These are phyloP conservation scores for Cynanchum wilfordii DNA, from an alignment of 257 asterid species.

Conservation along the genomic window DNA sequence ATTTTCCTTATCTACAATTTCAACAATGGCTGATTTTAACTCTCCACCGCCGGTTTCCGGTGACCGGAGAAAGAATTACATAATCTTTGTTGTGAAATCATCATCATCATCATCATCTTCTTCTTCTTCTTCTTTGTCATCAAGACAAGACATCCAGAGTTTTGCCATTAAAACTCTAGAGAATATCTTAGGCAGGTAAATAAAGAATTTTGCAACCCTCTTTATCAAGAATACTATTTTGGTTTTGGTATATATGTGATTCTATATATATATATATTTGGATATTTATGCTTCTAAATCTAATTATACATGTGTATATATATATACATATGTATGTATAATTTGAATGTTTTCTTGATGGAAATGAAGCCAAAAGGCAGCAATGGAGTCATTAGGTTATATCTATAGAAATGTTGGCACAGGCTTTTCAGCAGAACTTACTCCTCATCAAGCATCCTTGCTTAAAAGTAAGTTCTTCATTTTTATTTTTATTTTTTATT, in stretches of 20 bases:
- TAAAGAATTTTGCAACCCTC: no score
- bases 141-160: neutral
- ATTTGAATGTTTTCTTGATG: neutral
- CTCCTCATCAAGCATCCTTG: conserved; percentile 2
- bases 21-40: neutral
- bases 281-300: neutral
- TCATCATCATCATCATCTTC: neutral
- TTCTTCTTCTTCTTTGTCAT: no score
- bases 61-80: neutral
- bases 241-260: no score
- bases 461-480: neutral
- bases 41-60: neutral
- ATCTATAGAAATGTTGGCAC: neutral
- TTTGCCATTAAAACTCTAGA: conserved; percentile 5
- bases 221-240: no score
- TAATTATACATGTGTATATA: no score
- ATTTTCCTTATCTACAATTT: no score
- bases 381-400: conserved; percentile 13
- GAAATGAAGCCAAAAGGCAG: neutral
- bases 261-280: neutral
- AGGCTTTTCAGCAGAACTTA: conserved; percentile 5
- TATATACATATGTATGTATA: neutral
- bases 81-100: neutral
- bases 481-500: no score
- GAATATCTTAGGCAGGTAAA: neutral